Evolutionary conservation across 1,284 basidiomycete species (phyloP), one percentile per base, ranked within the genome.

Genomic region (Cutaneotrichosporon mucoides): DNA sequence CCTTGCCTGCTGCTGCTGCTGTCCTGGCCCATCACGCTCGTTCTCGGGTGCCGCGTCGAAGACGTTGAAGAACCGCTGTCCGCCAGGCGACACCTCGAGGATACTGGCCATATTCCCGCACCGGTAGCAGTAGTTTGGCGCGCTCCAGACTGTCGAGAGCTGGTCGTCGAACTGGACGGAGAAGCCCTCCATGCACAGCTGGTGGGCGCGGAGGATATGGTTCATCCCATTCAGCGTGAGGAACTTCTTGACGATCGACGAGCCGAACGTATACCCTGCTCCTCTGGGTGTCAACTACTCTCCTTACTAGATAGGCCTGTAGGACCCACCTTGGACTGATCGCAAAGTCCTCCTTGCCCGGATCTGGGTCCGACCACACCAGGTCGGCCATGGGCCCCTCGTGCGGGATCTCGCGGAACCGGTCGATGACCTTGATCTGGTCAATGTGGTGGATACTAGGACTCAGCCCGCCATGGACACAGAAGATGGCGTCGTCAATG

Each of bases 301-400:
- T 24, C 24, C 24, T 24, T 66, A 61, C 0, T 9, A 13, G 9
- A 11, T 13, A 1, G 4, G 36, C 6, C 37, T 24, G 37, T 5
- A 2, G 13, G 9, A 42, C 84, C 60, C 63, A 93, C 92, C 94
- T 85, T 53, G 96, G 95, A 59, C 92, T 96, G 77, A 99, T 98
- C 44, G 95, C 95, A 76, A 98, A 99, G 73, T 99, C 96, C 76
- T 98, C 95, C 77, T 98, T 98, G 77, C 98, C 95, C 47, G 92
- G 88, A 80, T 99, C 96, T 37, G 96, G 96, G 82, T 99, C 96
- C 47, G 93, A 97, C 96, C 96, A 99, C 2, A 99, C 96, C 33
- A 99, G 84, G 82, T 99, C 96, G n/a, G 95, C 95, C 93, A 99
- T 99, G 5, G 96, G 95, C 1, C 96, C 96, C 80, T 99, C 96